Base-by-base conservation (phyloP, 139 green algal species). In the Helicosporidium sp. region DNA sequence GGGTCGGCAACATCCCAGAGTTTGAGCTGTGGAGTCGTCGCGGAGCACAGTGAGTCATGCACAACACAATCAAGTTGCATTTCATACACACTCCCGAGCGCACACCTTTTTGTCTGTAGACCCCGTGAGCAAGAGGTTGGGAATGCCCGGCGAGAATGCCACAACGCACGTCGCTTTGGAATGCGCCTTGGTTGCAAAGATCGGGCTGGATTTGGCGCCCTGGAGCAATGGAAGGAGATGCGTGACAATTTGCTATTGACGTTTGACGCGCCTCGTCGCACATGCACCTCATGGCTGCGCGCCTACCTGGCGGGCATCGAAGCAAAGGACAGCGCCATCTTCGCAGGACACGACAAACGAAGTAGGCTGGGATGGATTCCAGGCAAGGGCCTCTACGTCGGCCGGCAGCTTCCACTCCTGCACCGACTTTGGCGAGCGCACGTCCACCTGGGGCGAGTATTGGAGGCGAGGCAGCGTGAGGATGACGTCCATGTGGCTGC, bases 161-260 rank as follows among this genome's bases (percentile, higher is more conserved):
- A 91, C 46, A 2, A 70, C 54, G 43, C 73, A 88, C 3, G 80
- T 74, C 5, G 87, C 62, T 55, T 83, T 83, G 58, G 81, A 65
- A 57, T 96, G 86, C 3, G 84, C 84, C n/a, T n/a, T n/a, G n/a
- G n/a, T n/a, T n/a, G 57, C 58, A 61, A 69, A 92, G 34, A 94
- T 42, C 0, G 84, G 53, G 1, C 59, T 44, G 16, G 58, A 62
- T 44, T 60, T 64, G 52, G 69, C 43, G 31, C 54, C 56, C 26
- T 48, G 54, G 40, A 16, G 45, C 46, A 20, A 24, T 13, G 6
- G 28, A 41, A 6, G n/a, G n/a, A n/a, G n/a, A n/a, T n/a, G n/a
- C n/a, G n/a, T n/a, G n/a, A n/a, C n/a, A n/a, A n/a, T n/a, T n/a
- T n/a, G n/a, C n/a, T n/a, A n/a, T n/a, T n/a, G n/a, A n/a, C n/a